Evolutionary conservation across 768 basidiomycete species (phyloP).

Genomic region (Coprinopsis strossmayeri): DNA sequence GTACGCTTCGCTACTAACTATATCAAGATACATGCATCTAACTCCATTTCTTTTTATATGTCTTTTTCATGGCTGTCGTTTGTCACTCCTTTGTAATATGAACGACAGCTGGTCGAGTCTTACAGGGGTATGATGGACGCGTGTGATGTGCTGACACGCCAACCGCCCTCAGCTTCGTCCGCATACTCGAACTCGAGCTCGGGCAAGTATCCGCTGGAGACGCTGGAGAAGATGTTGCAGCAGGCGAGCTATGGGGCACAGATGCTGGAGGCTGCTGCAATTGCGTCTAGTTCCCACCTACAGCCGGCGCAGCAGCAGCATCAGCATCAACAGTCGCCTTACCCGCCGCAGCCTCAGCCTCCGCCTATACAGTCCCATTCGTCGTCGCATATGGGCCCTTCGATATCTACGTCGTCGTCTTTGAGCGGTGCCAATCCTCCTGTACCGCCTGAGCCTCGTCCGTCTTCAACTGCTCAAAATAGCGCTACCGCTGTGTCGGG

Average conservation of each 20-base stretch:
- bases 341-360: background rate
- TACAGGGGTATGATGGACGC: slow-evolving; percentile 27
- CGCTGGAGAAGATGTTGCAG: slow-evolving; percentile 36
- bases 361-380: background rate
- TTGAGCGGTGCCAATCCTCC: slow-evolving; percentile 1
- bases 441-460: background rate
- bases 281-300: slow-evolving; percentile 1
- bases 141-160: slow-evolving; percentile 13
- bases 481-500: background rate
- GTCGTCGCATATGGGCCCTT: background rate
- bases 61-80: too few species aligned
- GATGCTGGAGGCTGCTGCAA: slow-evolving; percentile 35
- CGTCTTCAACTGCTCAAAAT: background rate
- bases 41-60: too few species aligned
- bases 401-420: slow-evolving; percentile 1
- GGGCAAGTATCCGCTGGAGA: slow-evolving; percentile 20
- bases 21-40: slow-evolving; percentile 6
- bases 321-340: background rate
- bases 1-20: slow-evolving; percentile 14
- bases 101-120: slow-evolving; percentile 18
- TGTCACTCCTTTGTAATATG: too few species aligned
- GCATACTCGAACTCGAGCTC: slow-evolving; percentile 1
- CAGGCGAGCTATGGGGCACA: slow-evolving; percentile 35
- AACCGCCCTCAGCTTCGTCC: slow-evolving; percentile 14
- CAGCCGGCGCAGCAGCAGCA: background rate